These are phyloP conservation scores for Pseudogymnoascus sp. DNA, from an alignment of 2,329 filamentous ascomycete species.

Conservation along the genomic window DNA sequence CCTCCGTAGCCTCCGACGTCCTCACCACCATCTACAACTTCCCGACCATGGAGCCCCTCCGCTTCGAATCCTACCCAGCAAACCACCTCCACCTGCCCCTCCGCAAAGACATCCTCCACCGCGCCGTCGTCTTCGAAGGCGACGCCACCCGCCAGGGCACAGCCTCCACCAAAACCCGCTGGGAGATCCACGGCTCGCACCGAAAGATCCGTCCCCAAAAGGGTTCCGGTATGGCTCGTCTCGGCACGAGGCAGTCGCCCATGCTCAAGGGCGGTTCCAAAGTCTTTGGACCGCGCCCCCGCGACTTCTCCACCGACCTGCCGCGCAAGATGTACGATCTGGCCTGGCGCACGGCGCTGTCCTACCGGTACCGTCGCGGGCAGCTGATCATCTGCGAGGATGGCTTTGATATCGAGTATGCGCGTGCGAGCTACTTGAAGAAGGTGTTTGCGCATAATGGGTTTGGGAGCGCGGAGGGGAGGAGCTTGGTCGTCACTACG, in stretches of 20 bases:
- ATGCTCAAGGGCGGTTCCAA: conserved; percentile 81
- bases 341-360: conserved; percentile 89
- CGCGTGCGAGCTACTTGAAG: conserved; percentile 51
- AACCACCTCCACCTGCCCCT: conserved; percentile 83
- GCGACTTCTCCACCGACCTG: conserved; percentile 80
- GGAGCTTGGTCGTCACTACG: conserved; percentile 69
- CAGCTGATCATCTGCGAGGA: conserved; percentile 82
- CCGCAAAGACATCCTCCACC: conserved; percentile 84
- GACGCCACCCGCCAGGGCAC: conserved; percentile 83
- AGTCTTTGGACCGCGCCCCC: conserved; percentile 78
- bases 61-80: conserved; percentile 69
- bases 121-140: conserved; percentile 86
- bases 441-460: conserved; percentile 64
- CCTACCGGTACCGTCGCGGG: conserved; percentile 80
- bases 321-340: conserved; percentile 90
- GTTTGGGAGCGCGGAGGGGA: conserved; percentile 60
- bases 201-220: conserved; percentile 82
- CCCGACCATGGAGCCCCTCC: conserved; percentile 76
- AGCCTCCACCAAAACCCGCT: conserved; percentile 72
- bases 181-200: conserved; percentile 75
- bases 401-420: conserved; percentile 55
- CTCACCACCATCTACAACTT: conserved; percentile 85
- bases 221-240: conserved; percentile 71
- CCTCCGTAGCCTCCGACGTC: conserved; percentile 50
- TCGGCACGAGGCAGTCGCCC: conserved; percentile 75